A percentile compares a stretch with the other conserved stretches of the same genome.
These are phyloP conservation scores for Gastrolobium villosum DNA, from an alignment of 306 rosid species.

Conservation along the genomic window DNA sequence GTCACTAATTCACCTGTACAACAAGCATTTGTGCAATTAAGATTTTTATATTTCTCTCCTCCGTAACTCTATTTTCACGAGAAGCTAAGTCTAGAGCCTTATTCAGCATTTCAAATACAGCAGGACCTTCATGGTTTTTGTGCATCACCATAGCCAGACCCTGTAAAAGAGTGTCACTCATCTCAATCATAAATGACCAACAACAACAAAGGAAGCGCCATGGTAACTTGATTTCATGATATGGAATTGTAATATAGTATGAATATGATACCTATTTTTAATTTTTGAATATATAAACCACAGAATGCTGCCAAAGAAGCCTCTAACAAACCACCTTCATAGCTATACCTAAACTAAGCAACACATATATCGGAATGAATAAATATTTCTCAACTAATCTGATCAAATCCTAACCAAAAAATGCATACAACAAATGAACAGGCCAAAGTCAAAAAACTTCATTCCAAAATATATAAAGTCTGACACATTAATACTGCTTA, in stretches of 20 bases:
- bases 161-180: conserved; percentile 53
- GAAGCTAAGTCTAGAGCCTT: conserved; percentile 73
- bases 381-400: not conserved
- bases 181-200: conserved; percentile 24
- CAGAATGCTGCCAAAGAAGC: conserved; percentile 30
- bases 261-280: conserved; percentile 4
- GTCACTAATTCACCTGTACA: conserved; percentile 65
- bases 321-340: conserved; percentile 21
- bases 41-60: conserved; percentile 87
- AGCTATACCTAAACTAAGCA: conserved; percentile 15
- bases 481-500: not conserved
- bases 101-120: conserved; percentile 76
- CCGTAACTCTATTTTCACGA: conserved; percentile 69
- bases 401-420: conserved; percentile 31
- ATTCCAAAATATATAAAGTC: not conserved
- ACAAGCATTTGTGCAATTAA: conserved; percentile 91
- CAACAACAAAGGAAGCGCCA: conserved; percentile 5
- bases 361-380: conserved; percentile 1
- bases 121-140: conserved; percentile 83
- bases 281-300: conserved; percentile 13
- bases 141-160: conserved; percentile 93
- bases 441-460: not conserved
- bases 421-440: not conserved
- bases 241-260: not conserved
- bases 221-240: conserved; percentile 30